Evolutionary conservation across 352 stramenopile species (phyloP), one percentile per base, ranked within the genome.

Genomic region (Phytophthora colocasiae): DNA sequence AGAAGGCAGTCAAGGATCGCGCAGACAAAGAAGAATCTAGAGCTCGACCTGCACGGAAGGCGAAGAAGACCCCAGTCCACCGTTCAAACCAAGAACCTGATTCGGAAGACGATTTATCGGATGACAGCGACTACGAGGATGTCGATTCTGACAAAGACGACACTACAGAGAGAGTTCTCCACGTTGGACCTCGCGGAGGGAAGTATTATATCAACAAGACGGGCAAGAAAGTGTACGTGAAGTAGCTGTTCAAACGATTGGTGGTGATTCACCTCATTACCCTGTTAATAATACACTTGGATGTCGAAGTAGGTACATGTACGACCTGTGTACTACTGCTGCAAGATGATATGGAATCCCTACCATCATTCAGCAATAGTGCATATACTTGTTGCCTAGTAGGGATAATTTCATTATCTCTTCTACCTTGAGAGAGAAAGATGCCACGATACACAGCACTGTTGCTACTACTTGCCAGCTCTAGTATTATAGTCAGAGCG

Each of bases 191-290:
- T 47, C 69, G 69, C 1, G 69, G 69, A 59, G 69, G 69, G 7
- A 73, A 64, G 48, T 77, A 77, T 27, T 74, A 66, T 17, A 26
- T 77, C 10, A 77, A 77, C 22, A 29, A 31, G 29, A 31, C 43
- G 6, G 69, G 69, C 17, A 77, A 73, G 29, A 77, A 77, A 55
- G 56, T 71, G 27, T 77, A 77, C 34, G 54, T 63, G 12, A 70
- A 74, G 36, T 70, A 59, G 31, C 31, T 36, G 31, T 12, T 34
- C 7, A 34, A 34, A 34, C 29, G 6, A 34, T 34, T 9, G 27
- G 3, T 31, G 27, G 27, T 31, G 27, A 31, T 31, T 31, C 6
- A 31, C 27, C 27, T 31, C 27, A 32, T 32, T 34, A 34, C 3
- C 6, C 31, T 34, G 31, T 34, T 34, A 7, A 34, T 34, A 34